A percentile compares a stretch with the other conserved stretches of the same genome.
These are phyloP conservation scores for Tricharina praecox DNA, from an alignment of 495 filamentous ascomycete genomes.

Conservation along the genomic window DNA sequence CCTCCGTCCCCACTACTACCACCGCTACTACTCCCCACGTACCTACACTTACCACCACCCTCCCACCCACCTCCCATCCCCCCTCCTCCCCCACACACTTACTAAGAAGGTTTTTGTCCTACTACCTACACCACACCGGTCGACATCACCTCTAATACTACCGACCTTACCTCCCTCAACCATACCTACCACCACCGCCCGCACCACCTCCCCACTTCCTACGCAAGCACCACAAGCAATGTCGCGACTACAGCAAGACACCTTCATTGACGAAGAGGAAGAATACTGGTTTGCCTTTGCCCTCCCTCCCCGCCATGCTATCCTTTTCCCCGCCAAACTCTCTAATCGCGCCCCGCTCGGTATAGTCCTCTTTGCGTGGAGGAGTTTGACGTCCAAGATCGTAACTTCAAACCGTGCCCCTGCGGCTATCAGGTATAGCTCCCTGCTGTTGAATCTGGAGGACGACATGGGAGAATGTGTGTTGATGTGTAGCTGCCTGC, in stretches of 20 bases:
- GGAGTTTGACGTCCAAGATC: constrained; percentile 92
- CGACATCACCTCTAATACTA: too few relatives aligned
- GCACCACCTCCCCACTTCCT: background rate
- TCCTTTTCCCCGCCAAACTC: constrained; percentile 7
- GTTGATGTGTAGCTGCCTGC: too few relatives aligned
- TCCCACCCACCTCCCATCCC: too few relatives aligned
- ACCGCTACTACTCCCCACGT: background rate
- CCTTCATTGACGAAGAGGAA: constrained; percentile 94
- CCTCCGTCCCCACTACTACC: background rate
- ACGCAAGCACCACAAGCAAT: constrained; percentile 10
- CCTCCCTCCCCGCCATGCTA: background rate
- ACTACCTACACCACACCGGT: background rate
- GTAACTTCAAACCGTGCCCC: constrained; percentile 92
- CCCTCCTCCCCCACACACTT: too few relatives aligned
- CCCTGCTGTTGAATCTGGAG: too few relatives aligned
- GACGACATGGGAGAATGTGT: too few relatives aligned
- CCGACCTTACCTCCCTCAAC: too few relatives aligned
- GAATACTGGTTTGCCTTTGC: constrained; percentile 59
- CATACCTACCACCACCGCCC: too few relatives aligned
- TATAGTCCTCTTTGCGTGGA: constrained; percentile 89
- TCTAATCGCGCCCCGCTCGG: too few relatives aligned
- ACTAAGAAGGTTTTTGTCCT: too few relatives aligned
- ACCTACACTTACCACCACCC: too few relatives aligned
- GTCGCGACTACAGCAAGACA: constrained; percentile 53
- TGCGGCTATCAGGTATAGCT: constrained; percentile 82